These are phyloP conservation scores for Aspergillus panamensis DNA, from an alignment of 495 filamentous ascomycete species.

Conservation along the genomic window DNA sequence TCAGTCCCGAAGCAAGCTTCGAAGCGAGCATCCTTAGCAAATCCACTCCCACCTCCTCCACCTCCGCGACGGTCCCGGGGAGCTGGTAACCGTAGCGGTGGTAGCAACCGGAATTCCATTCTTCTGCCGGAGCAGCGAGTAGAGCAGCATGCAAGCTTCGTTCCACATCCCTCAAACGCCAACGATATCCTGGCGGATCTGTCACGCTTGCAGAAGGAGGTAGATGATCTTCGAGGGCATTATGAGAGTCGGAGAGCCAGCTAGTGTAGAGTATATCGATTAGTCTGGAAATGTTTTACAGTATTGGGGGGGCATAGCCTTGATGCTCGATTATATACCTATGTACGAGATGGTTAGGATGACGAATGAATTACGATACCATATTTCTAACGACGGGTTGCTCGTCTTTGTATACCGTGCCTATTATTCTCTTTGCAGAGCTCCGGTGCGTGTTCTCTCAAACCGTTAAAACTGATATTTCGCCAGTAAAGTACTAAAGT, in stretches of 20 bases:
- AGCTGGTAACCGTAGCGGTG: slow-evolving; percentile 49
- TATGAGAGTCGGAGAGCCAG: slow-evolving; percentile 37
- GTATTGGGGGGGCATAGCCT: neutral
- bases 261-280: slow-evolving; percentile 1
- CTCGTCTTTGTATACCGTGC: neutral
- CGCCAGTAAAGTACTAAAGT: no score
- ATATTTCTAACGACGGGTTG: neutral
- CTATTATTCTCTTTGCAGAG: no score
- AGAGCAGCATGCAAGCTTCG: slow-evolving; percentile 21
- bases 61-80: slow-evolving; percentile 57
- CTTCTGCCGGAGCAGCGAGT: slow-evolving; percentile 20
- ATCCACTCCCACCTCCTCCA: slow-evolving; percentile 53
- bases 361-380: slow-evolving; percentile 10
- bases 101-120: slow-evolving; percentile 24
- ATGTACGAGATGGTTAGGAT: slow-evolving; percentile 9
- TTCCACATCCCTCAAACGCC: slow-evolving; percentile 36
- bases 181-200: slow-evolving; percentile 65
- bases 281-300: no score
- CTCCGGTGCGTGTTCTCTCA: no score
- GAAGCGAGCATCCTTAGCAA: slow-evolving; percentile 18
- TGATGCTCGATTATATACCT: slow-evolving; percentile 5
- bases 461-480: no score
- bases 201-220: slow-evolving; percentile 64
- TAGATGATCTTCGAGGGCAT: slow-evolving; percentile 63
- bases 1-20: slow-evolving; percentile 21